Evolutionary conservation across 1,139 yeast genomes (phyloP).

Genomic region (Debaryomyces psychrophilus): DNA sequence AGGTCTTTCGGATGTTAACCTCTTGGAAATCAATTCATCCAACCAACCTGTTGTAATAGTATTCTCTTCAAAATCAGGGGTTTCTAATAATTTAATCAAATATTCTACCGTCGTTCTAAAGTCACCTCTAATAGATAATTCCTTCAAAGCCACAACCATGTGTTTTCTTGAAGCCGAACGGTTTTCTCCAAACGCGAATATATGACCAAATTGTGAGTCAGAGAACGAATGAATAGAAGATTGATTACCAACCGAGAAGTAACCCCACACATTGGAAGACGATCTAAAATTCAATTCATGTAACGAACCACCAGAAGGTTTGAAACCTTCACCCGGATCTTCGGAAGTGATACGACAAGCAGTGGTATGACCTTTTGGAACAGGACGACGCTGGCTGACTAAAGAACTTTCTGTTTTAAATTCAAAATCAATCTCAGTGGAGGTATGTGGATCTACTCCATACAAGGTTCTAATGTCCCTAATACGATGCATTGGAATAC

Average conservation of each 20-base stretch:
- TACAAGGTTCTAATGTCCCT: conserved; percentile 88
- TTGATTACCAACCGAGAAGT: conserved; percentile 93
- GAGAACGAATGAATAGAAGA: conserved; percentile 97
- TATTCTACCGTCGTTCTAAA: conserved; percentile 98
- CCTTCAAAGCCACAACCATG: conserved; percentile 98
- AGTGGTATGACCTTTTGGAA: conserved; percentile 97
- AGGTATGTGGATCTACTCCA: conserved; percentile 94
- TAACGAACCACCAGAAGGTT: conserved; percentile 95
- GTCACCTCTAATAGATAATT: conserved; percentile 95
- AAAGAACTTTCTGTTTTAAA: conserved; percentile 74
- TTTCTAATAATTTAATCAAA: conserved; percentile 88
- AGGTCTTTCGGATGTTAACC: conserved; percentile 95
- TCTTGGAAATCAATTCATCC: conserved; percentile 90
- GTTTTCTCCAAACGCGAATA: conserved; percentile 97
- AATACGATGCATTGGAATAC: conserved; percentile 94
- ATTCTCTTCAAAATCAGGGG: conserved; percentile 94
- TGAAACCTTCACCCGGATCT: conserved; percentile 99
- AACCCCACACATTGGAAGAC: conserved; percentile 98
- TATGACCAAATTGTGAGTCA: conserved; percentile 98
- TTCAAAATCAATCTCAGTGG: conserved; percentile 88
- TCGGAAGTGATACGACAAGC: conserved; percentile 99
- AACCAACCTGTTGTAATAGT: conserved; percentile 99
- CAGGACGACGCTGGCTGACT: conserved; percentile 85
- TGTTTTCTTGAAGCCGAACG: conserved; percentile 97
- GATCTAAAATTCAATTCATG: conserved; percentile 97